These are phyloP conservation scores for Pulicaria dysenterica DNA, from an alignment of 129 eudicot species.

Conservation along the genomic window DNA sequence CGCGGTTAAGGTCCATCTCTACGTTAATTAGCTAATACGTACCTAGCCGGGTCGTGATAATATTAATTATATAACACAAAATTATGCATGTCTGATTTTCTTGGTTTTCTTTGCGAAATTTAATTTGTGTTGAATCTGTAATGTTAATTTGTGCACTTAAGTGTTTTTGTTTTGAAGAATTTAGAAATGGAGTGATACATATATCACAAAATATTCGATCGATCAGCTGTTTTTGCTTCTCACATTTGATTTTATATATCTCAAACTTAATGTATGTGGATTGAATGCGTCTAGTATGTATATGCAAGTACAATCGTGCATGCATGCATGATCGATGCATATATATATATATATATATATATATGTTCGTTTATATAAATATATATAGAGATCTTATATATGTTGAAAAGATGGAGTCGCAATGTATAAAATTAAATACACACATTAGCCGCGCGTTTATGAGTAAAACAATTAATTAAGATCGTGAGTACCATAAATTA, in stretches of 20 bases:
- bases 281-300: no score
- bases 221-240: not conserved
- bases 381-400: no score
- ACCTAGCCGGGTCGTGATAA: not conserved
- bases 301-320: no score
- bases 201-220: not conserved
- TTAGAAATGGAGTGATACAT: not conserved
- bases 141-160: not conserved
- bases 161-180: not conserved
- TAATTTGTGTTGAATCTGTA: not conserved
- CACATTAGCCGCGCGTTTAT: slow-evolving; percentile 17
- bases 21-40: slow-evolving; percentile 32
- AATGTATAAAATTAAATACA: no score
- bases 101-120: no score
- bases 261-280: no score
- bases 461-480: slow-evolving; percentile 33
- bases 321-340: no score
- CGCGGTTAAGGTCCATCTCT: slow-evolving; percentile 53
- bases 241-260: not conserved
- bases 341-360: no score
- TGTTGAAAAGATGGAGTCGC: no score
- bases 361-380: no score
- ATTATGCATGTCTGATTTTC: not conserved
- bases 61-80: no score
- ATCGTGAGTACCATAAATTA: not conserved